Evolutionary conservation across 192 early-diverging fungal species (phyloP).

Genomic region (Phlyctochytrium bullatum): DNA sequence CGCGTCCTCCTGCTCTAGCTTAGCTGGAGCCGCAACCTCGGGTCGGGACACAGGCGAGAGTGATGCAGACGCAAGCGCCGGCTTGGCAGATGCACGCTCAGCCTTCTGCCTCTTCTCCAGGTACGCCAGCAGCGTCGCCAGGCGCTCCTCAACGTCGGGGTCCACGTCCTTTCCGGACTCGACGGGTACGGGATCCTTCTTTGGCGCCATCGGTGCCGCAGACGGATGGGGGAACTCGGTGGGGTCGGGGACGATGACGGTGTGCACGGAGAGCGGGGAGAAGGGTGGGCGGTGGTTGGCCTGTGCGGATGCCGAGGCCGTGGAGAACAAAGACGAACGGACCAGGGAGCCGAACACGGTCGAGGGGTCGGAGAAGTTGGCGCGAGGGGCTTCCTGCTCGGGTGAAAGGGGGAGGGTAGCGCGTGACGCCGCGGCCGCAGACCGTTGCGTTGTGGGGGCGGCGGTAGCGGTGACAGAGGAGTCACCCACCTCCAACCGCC

Average conservation of each 20-base stretch:
- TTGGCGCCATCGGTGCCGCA: too few species aligned
- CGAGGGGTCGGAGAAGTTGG: background rate
- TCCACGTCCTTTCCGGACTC: too few species aligned
- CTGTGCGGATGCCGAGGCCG: background rate
- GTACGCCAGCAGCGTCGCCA: too few species aligned
- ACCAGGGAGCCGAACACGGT: background rate
- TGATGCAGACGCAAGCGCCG: too few species aligned
- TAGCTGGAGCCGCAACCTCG: too few species aligned
- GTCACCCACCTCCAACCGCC: constrained; percentile 3
- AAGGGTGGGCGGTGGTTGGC: background rate
- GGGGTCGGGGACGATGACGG: constrained; percentile 3
- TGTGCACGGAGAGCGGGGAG: constrained; percentile 5
- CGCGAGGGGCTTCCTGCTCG: background rate
- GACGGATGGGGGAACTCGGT: too few species aligned
- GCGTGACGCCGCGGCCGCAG: background rate
- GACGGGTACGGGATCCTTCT: too few species aligned
- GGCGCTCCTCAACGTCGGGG: too few species aligned
- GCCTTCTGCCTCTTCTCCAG: too few species aligned
- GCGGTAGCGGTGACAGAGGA: background rate
- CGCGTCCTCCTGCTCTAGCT: too few species aligned
- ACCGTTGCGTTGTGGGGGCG: background rate
- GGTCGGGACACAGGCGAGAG: too few species aligned
- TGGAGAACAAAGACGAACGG: background rate
- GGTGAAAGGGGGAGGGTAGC: background rate
- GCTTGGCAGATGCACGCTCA: too few species aligned